Evolutionary conservation across 805 yeast species (phyloP).

Genomic region (Metschnikowia rubicola): DNA sequence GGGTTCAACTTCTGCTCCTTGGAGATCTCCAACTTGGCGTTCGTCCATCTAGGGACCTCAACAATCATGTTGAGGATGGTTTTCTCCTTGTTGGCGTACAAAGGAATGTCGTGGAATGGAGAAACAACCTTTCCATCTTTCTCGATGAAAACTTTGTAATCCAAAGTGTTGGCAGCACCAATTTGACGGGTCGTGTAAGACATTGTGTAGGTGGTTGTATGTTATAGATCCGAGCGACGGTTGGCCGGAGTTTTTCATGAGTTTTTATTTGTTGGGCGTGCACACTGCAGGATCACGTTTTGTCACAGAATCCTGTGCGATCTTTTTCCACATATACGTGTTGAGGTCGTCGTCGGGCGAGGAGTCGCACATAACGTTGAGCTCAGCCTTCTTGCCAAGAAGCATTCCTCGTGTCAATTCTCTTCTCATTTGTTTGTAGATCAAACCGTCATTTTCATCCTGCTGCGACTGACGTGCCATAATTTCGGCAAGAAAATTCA

Average conservation of each 20-base stretch:
- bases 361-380: conserved; percentile 39
- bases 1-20: conserved; percentile 63
- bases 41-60: conserved; percentile 63
- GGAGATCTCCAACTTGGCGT: conserved; percentile 78
- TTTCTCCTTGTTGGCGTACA: conserved; percentile 84
- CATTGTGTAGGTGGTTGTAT: conserved; percentile 37
- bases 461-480: not conserved
- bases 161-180: conserved; percentile 94
- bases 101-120: conserved; percentile 76
- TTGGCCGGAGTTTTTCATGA: conserved; percentile 7
- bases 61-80: conserved; percentile 37
- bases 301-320: conserved; percentile 11
- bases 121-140: conserved; percentile 92
- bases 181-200: conserved; percentile 85
- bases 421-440: conserved; percentile 19
- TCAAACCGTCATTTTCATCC: not conserved
- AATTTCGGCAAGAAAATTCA: conserved; percentile 9
- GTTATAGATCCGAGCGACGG: conserved; percentile 1
- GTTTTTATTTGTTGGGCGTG: conserved; percentile 13
- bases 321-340: conserved; percentile 14
- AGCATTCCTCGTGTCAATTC: conserved; percentile 55
- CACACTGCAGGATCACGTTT: conserved; percentile 15
- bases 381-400: conserved; percentile 53
- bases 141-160: conserved; percentile 87
- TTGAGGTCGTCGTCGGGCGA: conserved; percentile 6